Percentiles rank a stretch among this genome's conserved stretches.
Evolutionary conservation across 495 filamentous ascomycete genomes (phyloP).

Genomic region (Talaromyces borbonicus): DNA sequence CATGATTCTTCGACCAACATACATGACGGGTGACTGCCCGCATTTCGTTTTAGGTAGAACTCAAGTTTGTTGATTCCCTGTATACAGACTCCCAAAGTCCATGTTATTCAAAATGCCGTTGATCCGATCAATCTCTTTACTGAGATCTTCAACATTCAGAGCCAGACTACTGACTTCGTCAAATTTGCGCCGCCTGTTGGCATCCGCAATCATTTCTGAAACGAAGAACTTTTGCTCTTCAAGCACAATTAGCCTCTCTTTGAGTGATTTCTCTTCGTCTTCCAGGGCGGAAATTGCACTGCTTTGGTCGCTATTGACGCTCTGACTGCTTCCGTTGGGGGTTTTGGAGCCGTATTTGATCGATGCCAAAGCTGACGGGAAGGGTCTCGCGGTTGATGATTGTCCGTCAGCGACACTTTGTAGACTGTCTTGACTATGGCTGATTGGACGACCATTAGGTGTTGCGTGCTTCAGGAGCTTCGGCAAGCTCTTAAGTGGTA

Average conservation of each 20-base stretch:
- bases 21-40: not conserved
- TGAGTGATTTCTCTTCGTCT: slow-evolving; percentile 75
- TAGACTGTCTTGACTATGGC: slow-evolving; percentile 12
- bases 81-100: slow-evolving; percentile 44
- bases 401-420: slow-evolving; percentile 30
- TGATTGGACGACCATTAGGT: slow-evolving; percentile 25
- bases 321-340: slow-evolving; percentile 43
- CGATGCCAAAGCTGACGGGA: slow-evolving; percentile 42
- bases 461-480: slow-evolving; percentile 66
- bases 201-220: slow-evolving; percentile 74
- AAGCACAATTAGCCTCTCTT: slow-evolving; percentile 76
- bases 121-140: slow-evolving; percentile 67
- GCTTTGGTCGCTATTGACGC: slow-evolving; percentile 53
- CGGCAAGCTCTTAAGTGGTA: slow-evolving; percentile 80
- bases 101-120: slow-evolving; percentile 39
- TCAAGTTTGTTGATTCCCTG: slow-evolving; percentile 16
- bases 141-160: slow-evolving; percentile 76
- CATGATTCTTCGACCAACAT: too few species aligned
- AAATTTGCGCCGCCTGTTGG: slow-evolving; percentile 70
- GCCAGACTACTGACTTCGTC: slow-evolving; percentile 79
- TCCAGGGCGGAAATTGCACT: slow-evolving; percentile 63
- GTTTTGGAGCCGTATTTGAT: slow-evolving; percentile 45
- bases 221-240: slow-evolving; percentile 95
- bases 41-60: not conserved
- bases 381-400: slow-evolving; percentile 17